Percentiles rank a stretch among this genome's conserved stretches.
These are phyloP conservation scores for Geum urbanum DNA, from an alignment of 306 rosid species.

Conservation along the genomic window DNA sequence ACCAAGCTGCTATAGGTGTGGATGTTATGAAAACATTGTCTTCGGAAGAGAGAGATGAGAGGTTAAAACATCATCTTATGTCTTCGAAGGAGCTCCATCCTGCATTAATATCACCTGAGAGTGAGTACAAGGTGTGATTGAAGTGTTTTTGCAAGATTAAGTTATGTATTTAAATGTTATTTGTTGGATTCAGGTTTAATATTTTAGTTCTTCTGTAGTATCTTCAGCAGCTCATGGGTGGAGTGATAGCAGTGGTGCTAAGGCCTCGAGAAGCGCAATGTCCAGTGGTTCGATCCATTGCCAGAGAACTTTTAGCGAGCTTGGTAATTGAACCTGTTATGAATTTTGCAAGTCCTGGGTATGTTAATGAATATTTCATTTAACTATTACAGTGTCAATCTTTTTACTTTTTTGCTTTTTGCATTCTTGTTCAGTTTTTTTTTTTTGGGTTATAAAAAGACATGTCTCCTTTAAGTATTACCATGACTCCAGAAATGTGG, in stretches of 20 bases:
- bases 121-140: conserved; percentile 99
- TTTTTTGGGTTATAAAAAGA: too few relatives aligned
- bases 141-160: conserved; percentile 44
- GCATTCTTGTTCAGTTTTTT: too few relatives aligned
- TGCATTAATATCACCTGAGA: conserved; percentile 87
- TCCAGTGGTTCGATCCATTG: conserved; percentile 76
- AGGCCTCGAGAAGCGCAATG: conserved; percentile 75
- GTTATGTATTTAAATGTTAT: conserved; percentile 21
- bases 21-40: conserved; percentile 89
- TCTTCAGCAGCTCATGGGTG: conserved; percentile 86
- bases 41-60: conserved; percentile 92
- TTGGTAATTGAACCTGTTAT: conserved; percentile 87
- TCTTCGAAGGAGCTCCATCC: conserved; percentile 96
- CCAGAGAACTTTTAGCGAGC: conserved; percentile 86
- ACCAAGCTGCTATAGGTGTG: conserved; percentile 82
- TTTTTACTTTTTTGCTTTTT: not conserved
- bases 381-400: conserved; percentile 5
- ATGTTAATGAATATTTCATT: conserved; percentile 39
- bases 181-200: conserved; percentile 36
- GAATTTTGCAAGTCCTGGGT: conserved; percentile 93
- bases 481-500: not conserved
- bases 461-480: too few relatives aligned
- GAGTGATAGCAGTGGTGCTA: conserved; percentile 74
- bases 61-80: conserved; percentile 79
- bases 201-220: conserved; percentile 42